These are phyloP conservation scores for Termitomyces sp. DNA, from an alignment of 768 basidiomycete genomes.

Conservation along the genomic window DNA sequence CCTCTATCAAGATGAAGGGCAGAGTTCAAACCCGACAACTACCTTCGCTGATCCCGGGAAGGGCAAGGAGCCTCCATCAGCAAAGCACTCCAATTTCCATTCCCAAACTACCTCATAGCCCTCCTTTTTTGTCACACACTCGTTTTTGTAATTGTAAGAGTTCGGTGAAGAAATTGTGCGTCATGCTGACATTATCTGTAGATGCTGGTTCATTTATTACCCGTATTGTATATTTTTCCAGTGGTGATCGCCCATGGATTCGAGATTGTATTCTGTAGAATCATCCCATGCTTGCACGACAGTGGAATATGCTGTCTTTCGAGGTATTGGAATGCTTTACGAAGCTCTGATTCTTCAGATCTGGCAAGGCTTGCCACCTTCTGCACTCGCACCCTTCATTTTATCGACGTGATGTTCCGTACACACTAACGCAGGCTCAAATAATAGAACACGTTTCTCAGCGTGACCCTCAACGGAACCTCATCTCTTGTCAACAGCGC, in stretches of 20 bases:
- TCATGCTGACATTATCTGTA: slow-evolving; percentile 3
- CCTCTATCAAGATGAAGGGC: slow-evolving; percentile 65
- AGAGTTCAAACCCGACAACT: slow-evolving; percentile 19
- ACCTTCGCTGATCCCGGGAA: slow-evolving; percentile 26
- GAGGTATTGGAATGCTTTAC: background rate
- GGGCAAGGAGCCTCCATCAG: slow-evolving; percentile 30
- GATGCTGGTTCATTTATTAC: slow-evolving; percentile 9
- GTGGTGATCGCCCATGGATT: slow-evolving; percentile 8
- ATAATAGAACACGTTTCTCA: slow-evolving; percentile 6
- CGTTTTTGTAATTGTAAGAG: slow-evolving; percentile 9
- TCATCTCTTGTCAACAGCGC: background rate
- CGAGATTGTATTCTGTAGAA: slow-evolving; percentile 21
- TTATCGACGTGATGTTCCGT: background rate
- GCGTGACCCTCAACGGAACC: slow-evolving; percentile 6
- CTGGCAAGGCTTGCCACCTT: background rate
- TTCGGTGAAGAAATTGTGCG: background rate
- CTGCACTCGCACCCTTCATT: background rate
- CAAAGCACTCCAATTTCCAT: slow-evolving; percentile 26
- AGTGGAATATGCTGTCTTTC: background rate
- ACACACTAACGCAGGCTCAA: background rate
- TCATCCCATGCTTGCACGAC: background rate
- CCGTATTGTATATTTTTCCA: slow-evolving; percentile 13
- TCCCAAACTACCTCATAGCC: slow-evolving; percentile 20
- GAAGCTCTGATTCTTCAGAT: background rate
- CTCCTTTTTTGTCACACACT: background rate